A percentile compares a stretch with the other conserved stretches of the same genome.
phyloP scores from a whole-genome alignment of 2,329 filamentous ascomycete species.

The Microdochium bolleyi region DNA sequence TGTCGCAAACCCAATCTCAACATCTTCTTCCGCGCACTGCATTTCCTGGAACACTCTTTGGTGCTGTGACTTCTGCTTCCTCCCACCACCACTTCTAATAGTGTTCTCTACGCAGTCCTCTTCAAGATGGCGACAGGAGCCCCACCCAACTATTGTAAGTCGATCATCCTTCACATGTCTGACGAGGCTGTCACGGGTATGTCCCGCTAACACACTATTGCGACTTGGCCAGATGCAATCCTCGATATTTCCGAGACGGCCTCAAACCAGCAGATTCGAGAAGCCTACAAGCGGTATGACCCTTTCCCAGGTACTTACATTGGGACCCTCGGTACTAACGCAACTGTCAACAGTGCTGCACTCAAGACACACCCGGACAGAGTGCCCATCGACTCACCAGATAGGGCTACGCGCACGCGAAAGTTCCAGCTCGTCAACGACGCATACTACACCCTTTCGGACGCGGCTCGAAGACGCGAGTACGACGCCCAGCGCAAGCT shows the following conservation, averaged over 20 bases:
- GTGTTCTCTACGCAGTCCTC: conserved; percentile 6
- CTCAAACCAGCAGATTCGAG: conserved; percentile 74
- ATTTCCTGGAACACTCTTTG: not conserved
- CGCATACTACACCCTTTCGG: conserved; percentile 86
- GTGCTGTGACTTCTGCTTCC: not conserved
- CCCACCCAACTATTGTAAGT: conserved; percentile 53
- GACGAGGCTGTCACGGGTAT: too few species aligned
- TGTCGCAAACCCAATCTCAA: too few species aligned
- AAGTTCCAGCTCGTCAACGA: conserved; percentile 90
- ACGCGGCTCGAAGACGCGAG: conserved; percentile 66
- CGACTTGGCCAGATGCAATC: conserved; percentile 50
- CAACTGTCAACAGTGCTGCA: conserved; percentile 55
- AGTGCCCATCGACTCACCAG: conserved; percentile 74
- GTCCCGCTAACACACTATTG: conserved; percentile 8
- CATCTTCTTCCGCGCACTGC: too few species aligned
- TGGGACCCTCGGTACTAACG: conserved; percentile 6
- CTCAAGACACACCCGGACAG: conserved; percentile 92
- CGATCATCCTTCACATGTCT: conserved; percentile 2
- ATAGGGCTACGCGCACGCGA: conserved; percentile 72
- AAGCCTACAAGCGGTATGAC: conserved; percentile 81
- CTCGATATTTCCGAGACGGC: conserved; percentile 69
- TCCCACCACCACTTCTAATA: not conserved
- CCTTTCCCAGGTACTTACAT: too few species aligned
- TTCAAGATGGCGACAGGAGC: conserved; percentile 23
- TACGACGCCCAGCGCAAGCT: conserved; percentile 70